Evolutionary conservation across 73 alveolate species (phyloP), one percentile per base, ranked within the genome.

Genomic region (Paramecium pentaurelia): DNA sequence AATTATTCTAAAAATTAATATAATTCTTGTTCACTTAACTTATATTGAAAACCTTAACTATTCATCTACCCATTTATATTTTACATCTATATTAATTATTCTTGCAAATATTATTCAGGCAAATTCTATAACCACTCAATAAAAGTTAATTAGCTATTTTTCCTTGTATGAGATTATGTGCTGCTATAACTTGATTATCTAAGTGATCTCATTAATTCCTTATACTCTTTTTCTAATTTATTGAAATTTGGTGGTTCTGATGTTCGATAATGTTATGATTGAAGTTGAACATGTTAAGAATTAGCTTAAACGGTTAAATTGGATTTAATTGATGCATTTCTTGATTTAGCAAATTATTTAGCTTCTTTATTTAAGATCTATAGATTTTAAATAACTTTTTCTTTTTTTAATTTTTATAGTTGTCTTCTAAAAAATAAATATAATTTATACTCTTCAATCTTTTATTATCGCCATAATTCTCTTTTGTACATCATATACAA

Each of bases 131-230:
- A 8, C 88, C 88, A 75, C 14, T 75, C 88, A 37, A 75, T 42
- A 75, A 75, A 75, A 8, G 12, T 75, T 10, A 75, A 1, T 10
- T 75, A 75, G 8, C 68, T 38, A 36, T 60, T 12, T 20, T 42
- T 75, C 12, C 88, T 30, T 30, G 88, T 38, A 8, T 75, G 64
- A 12, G 88, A 75, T 75, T 75, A 38, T 12, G 88, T 75, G n/a
- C 68, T 38, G 40, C 88, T 75, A 38, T 75, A 75, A 75, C 88
- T 75, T 75, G 88, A 75, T 42, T 75, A 75, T 38, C 88, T 75
- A 22, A 75, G 36, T 5, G 88, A 75, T 36, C 88, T 75, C 88
- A 75, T 75, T 75, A 75, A 25, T 37, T 75, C 88, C 47, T 75
- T 75, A 38, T 75, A 75, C 34, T 75, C 88, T 38, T 75, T 38